Percentiles rank a stretch among this genome's conserved stretches.
These are phyloP conservation scores for Apiospora koreana DNA, from an alignment of 2,329 filamentous ascomycete species.

Conservation along the genomic window DNA sequence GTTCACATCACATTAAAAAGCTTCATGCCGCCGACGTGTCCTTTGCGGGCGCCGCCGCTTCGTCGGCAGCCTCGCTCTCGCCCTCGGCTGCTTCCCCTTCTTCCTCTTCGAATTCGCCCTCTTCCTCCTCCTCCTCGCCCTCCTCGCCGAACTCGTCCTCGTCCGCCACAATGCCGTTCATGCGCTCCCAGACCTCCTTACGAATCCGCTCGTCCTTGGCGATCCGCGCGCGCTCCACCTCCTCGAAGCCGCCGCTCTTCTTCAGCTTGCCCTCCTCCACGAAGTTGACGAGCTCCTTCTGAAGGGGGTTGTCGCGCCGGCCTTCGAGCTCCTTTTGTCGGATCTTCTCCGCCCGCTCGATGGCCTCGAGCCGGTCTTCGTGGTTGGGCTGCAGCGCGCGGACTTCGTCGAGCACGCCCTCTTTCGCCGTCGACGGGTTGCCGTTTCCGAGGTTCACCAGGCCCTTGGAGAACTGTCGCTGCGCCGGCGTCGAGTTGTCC, in stretches of 20 bases:
- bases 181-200: slow-evolving; percentile 73
- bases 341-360: slow-evolving; percentile 92
- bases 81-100: not conserved
- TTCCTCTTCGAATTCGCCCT: not conserved
- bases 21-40: not conserved
- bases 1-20: no score
- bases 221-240: slow-evolving; percentile 82
- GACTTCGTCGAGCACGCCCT: slow-evolving; percentile 89
- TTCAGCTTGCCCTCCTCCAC: slow-evolving; percentile 90
- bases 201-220: slow-evolving; percentile 85
- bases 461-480: slow-evolving; percentile 55
- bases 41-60: not conserved
- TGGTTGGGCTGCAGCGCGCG: slow-evolving; percentile 93
- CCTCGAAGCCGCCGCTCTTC: slow-evolving; percentile 94
- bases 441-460: slow-evolving; percentile 55
- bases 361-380: slow-evolving; percentile 88
- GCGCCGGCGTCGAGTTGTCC: slow-evolving; percentile 58
- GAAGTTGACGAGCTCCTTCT: slow-evolving; percentile 81
- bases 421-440: slow-evolving; percentile 83
- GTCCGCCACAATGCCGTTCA: slow-evolving; percentile 56
- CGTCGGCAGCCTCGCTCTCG: not conserved
- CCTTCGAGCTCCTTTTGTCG: slow-evolving; percentile 85
- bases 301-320: slow-evolving; percentile 73
- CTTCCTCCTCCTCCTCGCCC: not conserved
- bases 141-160: slow-evolving; percentile 5